Conservation (phyloP, 75 land plant species). For the Pinus albicaulis region DNA sequence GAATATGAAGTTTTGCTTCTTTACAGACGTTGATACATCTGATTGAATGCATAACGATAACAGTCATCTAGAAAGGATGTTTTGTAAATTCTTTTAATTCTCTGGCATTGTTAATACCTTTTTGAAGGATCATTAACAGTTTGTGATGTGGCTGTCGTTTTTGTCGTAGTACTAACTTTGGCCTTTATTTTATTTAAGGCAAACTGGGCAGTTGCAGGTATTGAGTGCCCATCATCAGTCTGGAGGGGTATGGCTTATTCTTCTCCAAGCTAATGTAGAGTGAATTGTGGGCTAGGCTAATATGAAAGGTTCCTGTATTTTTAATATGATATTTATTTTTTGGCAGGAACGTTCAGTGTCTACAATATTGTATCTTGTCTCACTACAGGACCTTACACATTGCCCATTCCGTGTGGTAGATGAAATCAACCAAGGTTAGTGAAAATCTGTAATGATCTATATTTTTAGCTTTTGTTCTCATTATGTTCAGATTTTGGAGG, state of each 20-base stretch:
- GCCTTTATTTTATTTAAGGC: slow-evolving; percentile 34
- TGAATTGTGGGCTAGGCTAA: not conserved
- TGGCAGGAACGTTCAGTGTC: slow-evolving; percentile 95
- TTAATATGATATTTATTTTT: slow-evolving; percentile 6
- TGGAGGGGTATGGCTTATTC: slow-evolving; percentile 75
- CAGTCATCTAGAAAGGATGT: too few relatives aligned
- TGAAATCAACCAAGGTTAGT: slow-evolving; percentile 96
- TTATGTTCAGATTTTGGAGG: slow-evolving; percentile 1
- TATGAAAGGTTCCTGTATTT: slow-evolving; percentile 1
- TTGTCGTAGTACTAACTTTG: too few relatives aligned
- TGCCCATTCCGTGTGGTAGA: slow-evolving; percentile 99
- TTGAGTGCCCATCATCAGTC: slow-evolving; percentile 99
- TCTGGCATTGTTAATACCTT: too few relatives aligned
- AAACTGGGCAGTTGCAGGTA: slow-evolving; percentile 93
- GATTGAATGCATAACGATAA: too few relatives aligned
- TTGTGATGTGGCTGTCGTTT: too few relatives aligned
- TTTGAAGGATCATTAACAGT: too few relatives aligned
- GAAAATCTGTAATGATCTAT: not conserved
- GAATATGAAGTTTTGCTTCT: too few relatives aligned
- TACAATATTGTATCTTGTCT: slow-evolving; percentile 95
- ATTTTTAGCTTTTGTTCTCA: not conserved
- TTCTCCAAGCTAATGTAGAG: not conserved
- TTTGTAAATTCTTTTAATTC: too few relatives aligned
- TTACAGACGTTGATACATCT: too few relatives aligned
- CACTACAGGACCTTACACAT: slow-evolving; percentile 95